A percentile compares a stretch with the other conserved stretches of the same genome.
Evolutionary conservation across 129 eudicot species (phyloP).

Genomic region (Lactuca sativa): DNA sequence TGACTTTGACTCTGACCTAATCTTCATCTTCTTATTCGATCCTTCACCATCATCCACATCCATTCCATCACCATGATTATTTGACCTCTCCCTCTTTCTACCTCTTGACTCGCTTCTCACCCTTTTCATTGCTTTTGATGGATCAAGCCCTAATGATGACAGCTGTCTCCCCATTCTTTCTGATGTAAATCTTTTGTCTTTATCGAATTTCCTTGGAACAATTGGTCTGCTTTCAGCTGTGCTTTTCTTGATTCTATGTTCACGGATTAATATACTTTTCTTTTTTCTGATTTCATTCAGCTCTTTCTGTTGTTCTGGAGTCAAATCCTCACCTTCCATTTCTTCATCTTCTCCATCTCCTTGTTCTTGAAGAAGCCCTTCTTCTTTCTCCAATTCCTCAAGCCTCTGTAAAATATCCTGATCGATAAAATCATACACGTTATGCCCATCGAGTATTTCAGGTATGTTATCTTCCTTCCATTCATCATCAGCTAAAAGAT

Average conservation of each 20-base stretch:
- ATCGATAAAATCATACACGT: slow-evolving; percentile 80
- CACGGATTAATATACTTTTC: slow-evolving; percentile 72
- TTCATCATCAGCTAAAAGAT: slow-evolving; percentile 75
- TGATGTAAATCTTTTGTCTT: slow-evolving; percentile 60
- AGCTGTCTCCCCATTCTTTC: slow-evolving; percentile 89
- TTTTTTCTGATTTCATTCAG: slow-evolving; percentile 69
- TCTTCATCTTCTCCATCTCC: slow-evolving; percentile 69
- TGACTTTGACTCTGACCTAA: slow-evolving; percentile 51
- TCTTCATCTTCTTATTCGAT: slow-evolving; percentile 59
- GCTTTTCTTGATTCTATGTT: slow-evolving; percentile 81
- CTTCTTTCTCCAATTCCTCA: slow-evolving; percentile 89
- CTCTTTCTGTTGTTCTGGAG: slow-evolving; percentile 64
- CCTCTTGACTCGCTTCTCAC: slow-evolving; percentile 88
- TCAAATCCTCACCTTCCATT: slow-evolving; percentile 71
- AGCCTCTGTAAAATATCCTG: slow-evolving; percentile 85
- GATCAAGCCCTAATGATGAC: slow-evolving; percentile 73
- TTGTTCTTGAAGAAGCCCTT: slow-evolving; percentile 61
- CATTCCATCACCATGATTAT: slow-evolving; percentile 51
- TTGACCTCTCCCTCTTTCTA: slow-evolving; percentile 85
- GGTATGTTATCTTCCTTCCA: slow-evolving; percentile 92
- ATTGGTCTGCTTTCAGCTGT: slow-evolving; percentile 83
- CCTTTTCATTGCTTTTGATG: slow-evolving; percentile 59
- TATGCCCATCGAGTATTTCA: slow-evolving; percentile 89
- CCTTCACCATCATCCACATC: slow-evolving; percentile 54
- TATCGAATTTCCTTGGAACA: slow-evolving; percentile 82